Base-by-base conservation (phyloP, 257 asterid species). In the Coffea eugenioides region DNA sequence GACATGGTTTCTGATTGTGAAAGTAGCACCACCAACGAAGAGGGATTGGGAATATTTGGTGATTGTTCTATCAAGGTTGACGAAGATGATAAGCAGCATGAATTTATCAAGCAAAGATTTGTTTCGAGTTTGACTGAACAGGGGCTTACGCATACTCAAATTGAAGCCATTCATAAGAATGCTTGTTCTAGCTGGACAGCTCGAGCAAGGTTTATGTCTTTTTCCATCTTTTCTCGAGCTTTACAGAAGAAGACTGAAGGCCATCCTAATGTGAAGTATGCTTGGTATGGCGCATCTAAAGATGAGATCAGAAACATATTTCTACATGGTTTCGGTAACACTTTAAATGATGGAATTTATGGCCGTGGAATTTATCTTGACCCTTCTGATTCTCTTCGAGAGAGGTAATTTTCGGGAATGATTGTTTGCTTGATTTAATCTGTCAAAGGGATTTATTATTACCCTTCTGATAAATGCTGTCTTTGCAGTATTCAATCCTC, bases 281-380 rank as follows among this genome's bases (percentile, higher is more conserved):
- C 78, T 64, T 85, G 86, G 86, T 85, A 57, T 82, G 71, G 83
- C n/a, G 77, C 81, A 74, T 77, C 86, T 2, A 82, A 85, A 72
- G 81, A 80, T 21, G 81, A 85, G 56, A 80, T 82, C 41, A 34
- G 0, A 39, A 75, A 72, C n/a, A 76, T 82, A 52, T 41, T 85
- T 25, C 31, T 79, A 14, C 64, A 85, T 72, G 82, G 86, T 36
- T 85, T 85, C 73, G 72, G 80, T 27, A 74, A 74, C 49, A 34
- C 49, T 62, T 59, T 69, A 8, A 77, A 36, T 25, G 27, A 66
- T 62, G 83, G 79, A 54, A 41, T 62, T 57, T 84, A 77, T 62
- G 82, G 84, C n/a, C 84, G 69, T 0, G 86, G 84, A 43, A 69
- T 82, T 14, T 78, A 69, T 71, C 80, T 85, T 67, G 82, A 81